phyloP scores from a whole-genome alignment of 495 filamentous ascomycete species.

The Trypethelium eluteriae region DNA sequence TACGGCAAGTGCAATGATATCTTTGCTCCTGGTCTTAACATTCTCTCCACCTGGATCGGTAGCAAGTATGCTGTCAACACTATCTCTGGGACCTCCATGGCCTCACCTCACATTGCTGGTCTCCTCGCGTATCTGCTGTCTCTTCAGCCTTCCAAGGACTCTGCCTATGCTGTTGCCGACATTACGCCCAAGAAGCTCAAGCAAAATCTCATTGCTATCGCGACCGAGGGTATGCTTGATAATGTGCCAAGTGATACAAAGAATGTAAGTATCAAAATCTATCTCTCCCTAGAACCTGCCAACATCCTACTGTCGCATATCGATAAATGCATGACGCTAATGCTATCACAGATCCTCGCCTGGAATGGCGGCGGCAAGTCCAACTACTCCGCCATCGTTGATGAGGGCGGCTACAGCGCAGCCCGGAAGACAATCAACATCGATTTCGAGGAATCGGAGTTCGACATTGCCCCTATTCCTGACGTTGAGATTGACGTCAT shows the following conservation, averaged over 20 bases:
- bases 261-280: slow-evolving; percentile 48
- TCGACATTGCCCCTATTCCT: slow-evolving; percentile 25
- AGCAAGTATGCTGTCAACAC: slow-evolving; percentile 90
- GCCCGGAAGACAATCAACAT: slow-evolving; percentile 10
- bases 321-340: background rate
- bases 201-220: slow-evolving; percentile 73
- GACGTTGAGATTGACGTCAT: slow-evolving; percentile 25
- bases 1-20: slow-evolving; percentile 99
- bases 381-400: slow-evolving; percentile 83
- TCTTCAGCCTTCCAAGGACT: slow-evolving; percentile 80
- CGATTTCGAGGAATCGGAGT: slow-evolving; percentile 16
- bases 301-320: background rate
- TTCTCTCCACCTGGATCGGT: slow-evolving; percentile 95
- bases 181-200: slow-evolving; percentile 95
- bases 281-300: slow-evolving; percentile 7
- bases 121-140: slow-evolving; percentile 96
- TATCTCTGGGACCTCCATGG: slow-evolving; percentile 99
- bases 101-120: slow-evolving; percentile 93
- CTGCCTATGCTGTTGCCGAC: slow-evolving; percentile 76
- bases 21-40: slow-evolving; percentile 96
- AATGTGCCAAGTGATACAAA: slow-evolving; percentile 80
- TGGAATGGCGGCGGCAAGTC: slow-evolving; percentile 96
- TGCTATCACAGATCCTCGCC: slow-evolving; percentile 62
- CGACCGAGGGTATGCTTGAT: slow-evolving; percentile 68
- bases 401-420: slow-evolving; percentile 51